Evolutionary conservation across 176 grass and related monocot genomes (phyloP).

Genomic region (Olyra latifolia): DNA sequence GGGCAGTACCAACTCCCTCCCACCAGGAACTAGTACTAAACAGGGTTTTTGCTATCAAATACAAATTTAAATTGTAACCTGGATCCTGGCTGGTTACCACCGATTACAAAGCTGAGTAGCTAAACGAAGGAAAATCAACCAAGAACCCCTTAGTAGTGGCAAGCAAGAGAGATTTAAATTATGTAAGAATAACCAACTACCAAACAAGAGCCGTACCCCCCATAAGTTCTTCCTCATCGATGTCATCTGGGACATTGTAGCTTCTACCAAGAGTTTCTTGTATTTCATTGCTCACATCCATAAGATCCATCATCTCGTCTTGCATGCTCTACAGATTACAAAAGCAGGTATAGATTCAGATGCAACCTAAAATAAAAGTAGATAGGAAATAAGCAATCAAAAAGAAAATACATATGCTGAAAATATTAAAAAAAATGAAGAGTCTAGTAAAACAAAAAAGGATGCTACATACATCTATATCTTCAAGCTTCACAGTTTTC

Average conservation of each 20-base stretch:
- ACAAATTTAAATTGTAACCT: background rate
- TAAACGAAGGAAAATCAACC: too few species aligned
- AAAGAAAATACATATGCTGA: background rate
- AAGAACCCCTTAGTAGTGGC: too few species aligned
- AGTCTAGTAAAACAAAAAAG: background rate
- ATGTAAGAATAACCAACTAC: background rate
- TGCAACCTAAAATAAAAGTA: background rate
- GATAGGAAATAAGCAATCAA: background rate
- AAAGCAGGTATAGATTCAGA: background rate
- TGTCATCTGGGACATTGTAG: constrained; percentile 95
- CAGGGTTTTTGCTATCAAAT: background rate
- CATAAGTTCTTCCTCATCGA: constrained; percentile 96
- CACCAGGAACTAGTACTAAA: background rate
- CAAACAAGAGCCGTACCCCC: constrained; percentile 56
- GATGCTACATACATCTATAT: constrained; percentile 74
- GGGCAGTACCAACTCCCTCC: background rate
- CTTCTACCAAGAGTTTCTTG: constrained; percentile 95
- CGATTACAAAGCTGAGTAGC: background rate
- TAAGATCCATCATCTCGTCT: constrained; percentile 99
- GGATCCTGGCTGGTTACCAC: background rate
- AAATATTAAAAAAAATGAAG: background rate
- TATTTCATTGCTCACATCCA: constrained; percentile 95
- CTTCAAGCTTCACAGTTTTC: constrained; percentile 94
- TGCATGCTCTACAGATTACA: constrained; percentile 77
- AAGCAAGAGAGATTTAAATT: background rate